A percentile compares a stretch with the other conserved stretches of the same genome.
These are phyloP conservation scores for Malassezia psittaci DNA, from an alignment of 1,284 basidiomycete genomes.

Conservation along the genomic window DNA sequence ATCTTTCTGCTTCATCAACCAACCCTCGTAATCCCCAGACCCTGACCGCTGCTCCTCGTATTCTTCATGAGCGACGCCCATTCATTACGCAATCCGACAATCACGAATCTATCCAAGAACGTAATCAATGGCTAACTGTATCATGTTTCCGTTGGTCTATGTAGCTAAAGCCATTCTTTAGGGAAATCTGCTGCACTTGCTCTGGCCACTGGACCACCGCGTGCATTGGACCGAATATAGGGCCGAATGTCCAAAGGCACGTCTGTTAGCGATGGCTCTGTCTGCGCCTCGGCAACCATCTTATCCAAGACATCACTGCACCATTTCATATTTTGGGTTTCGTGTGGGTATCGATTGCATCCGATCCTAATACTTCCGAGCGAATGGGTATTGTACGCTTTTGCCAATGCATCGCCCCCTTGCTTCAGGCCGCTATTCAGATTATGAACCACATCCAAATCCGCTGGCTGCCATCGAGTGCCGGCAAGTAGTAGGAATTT, in stretches of 20 bases:
- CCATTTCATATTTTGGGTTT: constrained; percentile 50
- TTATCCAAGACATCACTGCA: constrained; percentile 49
- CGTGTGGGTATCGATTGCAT: constrained; percentile 46
- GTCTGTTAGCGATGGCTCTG: constrained; percentile 13
- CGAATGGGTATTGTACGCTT: background rate
- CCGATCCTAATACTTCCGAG: constrained; percentile 43
- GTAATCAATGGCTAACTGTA: constrained; percentile 29
- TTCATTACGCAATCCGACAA: constrained; percentile 9
- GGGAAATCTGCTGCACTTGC: constrained; percentile 44
- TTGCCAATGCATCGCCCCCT: constrained; percentile 1
- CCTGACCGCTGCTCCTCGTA: too few relatives aligned
- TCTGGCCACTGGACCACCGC: constrained; percentile 22
- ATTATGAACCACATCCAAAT: background rate
- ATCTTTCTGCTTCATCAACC: too few relatives aligned
- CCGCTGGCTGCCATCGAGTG: constrained; percentile 23
- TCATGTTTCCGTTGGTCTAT: constrained; percentile 20
- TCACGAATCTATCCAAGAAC: constrained; percentile 18
- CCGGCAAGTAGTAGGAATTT: constrained; percentile 50
- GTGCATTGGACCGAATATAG: constrained; percentile 8
- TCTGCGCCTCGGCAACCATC: constrained; percentile 42
- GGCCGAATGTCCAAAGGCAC: constrained; percentile 46
- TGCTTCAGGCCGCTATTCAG: constrained; percentile 8
- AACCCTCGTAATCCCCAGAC: too few relatives aligned
- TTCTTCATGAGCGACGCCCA: constrained; percentile 3
- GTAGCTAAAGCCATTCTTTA: constrained; percentile 43